Conservation (phyloP, 2,329 filamentous ascomycete genomes). For the Talaromyces rugulosus region DNA sequence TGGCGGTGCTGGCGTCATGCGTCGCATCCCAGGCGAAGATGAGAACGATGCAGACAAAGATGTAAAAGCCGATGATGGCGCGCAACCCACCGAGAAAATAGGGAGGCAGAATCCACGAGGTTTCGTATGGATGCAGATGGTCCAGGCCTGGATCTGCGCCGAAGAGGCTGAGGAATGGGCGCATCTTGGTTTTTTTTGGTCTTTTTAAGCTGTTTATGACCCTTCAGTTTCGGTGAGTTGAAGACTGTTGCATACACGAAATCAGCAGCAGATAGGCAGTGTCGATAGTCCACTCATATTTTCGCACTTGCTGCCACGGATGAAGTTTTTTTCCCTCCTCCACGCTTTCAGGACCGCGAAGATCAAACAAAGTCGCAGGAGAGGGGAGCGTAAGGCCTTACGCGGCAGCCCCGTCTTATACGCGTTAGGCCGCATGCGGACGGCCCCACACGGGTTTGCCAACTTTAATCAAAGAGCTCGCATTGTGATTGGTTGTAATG, state of each 20-base stretch:
- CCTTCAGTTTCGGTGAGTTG: neutral
- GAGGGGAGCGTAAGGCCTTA: too few species aligned
- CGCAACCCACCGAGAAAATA: constrained; percentile 48
- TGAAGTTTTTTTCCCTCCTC: neutral
- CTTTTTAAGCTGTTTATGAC: neutral
- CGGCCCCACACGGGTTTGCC: neutral
- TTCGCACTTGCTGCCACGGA: neutral
- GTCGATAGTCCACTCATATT: neutral
- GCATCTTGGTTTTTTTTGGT: neutral
- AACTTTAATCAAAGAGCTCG: neutral
- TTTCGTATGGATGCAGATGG: constrained; percentile 63
- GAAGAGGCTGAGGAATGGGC: constrained; percentile 24
- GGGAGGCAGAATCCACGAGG: constrained; percentile 75
- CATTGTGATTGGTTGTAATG: neutral
- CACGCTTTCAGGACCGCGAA: neutral
- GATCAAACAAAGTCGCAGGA: neutral
- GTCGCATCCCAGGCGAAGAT: constrained; percentile 62
- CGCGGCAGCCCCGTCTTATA: neutral
- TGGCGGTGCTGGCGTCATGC: constrained; percentile 44
- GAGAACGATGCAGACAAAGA: constrained; percentile 65
- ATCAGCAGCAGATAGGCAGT: neutral
- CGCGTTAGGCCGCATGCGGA: neutral
- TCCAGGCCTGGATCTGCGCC: constrained; percentile 39
- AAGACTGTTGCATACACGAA: neutral
- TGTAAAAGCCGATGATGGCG: constrained; percentile 53